Evolutionary conservation across 164 flowering plant species (phyloP), one percentile per base, ranked within the genome.

Genomic region (Berberis vulgaris): DNA sequence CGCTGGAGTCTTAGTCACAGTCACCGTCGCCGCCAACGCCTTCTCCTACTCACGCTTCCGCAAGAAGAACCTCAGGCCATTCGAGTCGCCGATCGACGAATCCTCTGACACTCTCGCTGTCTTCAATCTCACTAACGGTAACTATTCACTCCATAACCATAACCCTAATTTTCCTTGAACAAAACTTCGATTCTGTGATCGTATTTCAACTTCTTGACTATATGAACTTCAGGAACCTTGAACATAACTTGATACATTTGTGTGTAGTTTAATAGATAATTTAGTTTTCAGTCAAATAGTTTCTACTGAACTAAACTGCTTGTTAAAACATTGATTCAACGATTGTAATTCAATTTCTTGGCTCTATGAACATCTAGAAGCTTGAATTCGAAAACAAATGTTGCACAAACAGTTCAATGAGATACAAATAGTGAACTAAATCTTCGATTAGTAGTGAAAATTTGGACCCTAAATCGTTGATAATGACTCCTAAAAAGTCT

Each of bases 11-110:
- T 47, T 90, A 52, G 84, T 78, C 13, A 80, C 95, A 2, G 60
- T 87, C 53, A 82, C 86, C 26, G 81, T 94, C 41, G 91, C 95
- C 0, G 95, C 95, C 66, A 94, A 94, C 68, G 93, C 83, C 46
- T 76, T 84, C 80, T 90, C 98, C 7, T 94, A 68, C 78, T 76
- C 85, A 0, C 85, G 87, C 9, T 90, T 63, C 76, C 80, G 92
- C 65, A 75, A 57, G 54, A 84, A 76, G 78, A 74, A 80, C 52
- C 84, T 94, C 54, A 66, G 59, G 2, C 87, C 79, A 1, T 81
- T 94, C 71, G 60, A 39, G 5, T 84, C 92, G 9, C 98, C 96
- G 10, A 83, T 94, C 63, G 92, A 86, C 52, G 98, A 94, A 62
- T 77, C 90, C 6, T 65, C 83, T 3, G 95, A 90, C 49, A 72